phyloP scores from a whole-genome alignment of 1,284 basidiomycete species.

The Quambalaria eucalypti region DNA sequence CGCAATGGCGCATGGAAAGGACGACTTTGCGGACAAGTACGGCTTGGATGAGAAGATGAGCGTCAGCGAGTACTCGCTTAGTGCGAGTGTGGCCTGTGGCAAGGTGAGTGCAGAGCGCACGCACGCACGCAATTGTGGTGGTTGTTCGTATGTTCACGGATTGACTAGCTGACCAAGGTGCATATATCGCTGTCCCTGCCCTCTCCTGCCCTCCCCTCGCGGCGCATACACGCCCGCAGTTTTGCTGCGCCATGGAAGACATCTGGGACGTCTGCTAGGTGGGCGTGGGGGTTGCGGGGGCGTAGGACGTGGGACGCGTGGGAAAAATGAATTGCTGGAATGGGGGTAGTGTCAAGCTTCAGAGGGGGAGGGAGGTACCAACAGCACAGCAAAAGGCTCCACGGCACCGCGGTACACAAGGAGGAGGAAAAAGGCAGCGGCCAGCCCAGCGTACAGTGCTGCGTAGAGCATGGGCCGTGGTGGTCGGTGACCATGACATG shows the following conservation, averaged over 20 bases:
- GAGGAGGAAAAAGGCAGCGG: no score
- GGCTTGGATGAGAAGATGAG: slow-evolving; percentile 93
- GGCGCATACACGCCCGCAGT: background rate
- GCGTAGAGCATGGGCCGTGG: no score
- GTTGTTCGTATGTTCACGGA: background rate
- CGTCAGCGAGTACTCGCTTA: slow-evolving; percentile 87
- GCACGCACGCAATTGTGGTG: background rate
- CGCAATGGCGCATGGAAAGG: slow-evolving; percentile 59
- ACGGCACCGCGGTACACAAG: no score
- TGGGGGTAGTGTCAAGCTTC: no score
- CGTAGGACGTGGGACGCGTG: no score
- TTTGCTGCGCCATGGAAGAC: background rate
- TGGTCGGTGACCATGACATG: no score
- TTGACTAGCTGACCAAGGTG: background rate
- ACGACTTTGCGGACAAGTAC: slow-evolving; percentile 79
- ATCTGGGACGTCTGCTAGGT: background rate
- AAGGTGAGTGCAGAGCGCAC: slow-evolving; percentile 61
- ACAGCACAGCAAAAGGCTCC: no score
- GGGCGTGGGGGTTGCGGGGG: no score
- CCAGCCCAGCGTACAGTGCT: no score
- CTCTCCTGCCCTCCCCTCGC: background rate
- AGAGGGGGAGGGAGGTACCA: no score
- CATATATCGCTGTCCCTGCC: background rate
- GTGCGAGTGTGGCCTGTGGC: slow-evolving; percentile 89
- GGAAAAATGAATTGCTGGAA: no score